Evolutionary conservation across 2,329 filamentous ascomycete species (phyloP).

Genomic region (Thielaviopsis populi): DNA sequence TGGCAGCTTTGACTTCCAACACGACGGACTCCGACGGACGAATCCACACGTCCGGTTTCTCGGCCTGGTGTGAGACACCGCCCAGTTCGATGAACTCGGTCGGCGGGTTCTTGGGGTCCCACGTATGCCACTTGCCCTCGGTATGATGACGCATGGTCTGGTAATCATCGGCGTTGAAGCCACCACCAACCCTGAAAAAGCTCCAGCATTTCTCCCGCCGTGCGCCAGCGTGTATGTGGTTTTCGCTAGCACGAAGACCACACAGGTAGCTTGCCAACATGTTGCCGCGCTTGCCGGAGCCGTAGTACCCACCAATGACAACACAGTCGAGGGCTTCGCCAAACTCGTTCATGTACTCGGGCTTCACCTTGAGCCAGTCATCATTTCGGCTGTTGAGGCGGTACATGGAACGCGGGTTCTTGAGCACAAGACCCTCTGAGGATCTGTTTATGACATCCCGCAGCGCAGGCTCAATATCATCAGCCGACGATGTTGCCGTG

Average conservation of each 20-base stretch:
- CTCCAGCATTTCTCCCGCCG: constrained; percentile 67
- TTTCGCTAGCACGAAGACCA: constrained; percentile 61
- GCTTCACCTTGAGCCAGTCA: constrained; percentile 97
- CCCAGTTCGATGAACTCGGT: constrained; percentile 67
- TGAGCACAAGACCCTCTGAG: constrained; percentile 81
- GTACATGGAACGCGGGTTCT: constrained; percentile 82
- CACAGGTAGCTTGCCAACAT: constrained; percentile 78
- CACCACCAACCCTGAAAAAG: constrained; percentile 98
- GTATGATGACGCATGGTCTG: constrained; percentile 67
- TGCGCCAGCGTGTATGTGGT: constrained; percentile 42
- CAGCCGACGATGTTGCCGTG: constrained; percentile 46
- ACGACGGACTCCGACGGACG: constrained; percentile 77
- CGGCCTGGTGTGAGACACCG: constrained; percentile 46
- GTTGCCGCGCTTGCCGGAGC: constrained; percentile 72
- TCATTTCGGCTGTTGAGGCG: constrained; percentile 78
- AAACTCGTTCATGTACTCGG: constrained; percentile 94
- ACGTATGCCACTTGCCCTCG: constrained; percentile 76
- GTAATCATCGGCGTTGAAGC: constrained; percentile 75
- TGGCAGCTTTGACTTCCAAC: constrained; percentile 75
- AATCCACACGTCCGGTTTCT: constrained; percentile 87
- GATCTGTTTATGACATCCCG: constrained; percentile 73
- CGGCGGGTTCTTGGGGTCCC: constrained; percentile 65
- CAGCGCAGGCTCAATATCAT: constrained; percentile 64
- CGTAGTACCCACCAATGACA: constrained; percentile 84
- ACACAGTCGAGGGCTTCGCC: constrained; percentile 85